Conservation (phyloP, 169 alveolate genomes). For the Cryptosporidium meleagridis region DNA sequence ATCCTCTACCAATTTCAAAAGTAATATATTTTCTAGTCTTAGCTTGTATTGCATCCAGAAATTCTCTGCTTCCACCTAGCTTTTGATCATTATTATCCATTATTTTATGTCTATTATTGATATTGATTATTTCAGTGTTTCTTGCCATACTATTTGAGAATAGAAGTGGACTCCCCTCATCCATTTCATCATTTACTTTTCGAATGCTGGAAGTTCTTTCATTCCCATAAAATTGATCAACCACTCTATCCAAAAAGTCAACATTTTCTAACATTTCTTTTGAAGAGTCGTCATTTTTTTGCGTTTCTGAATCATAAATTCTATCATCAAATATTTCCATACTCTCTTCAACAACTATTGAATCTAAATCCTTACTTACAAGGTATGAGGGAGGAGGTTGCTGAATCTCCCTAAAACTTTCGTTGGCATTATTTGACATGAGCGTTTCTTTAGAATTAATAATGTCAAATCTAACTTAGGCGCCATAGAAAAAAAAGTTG, state of each 20-base stretch:
- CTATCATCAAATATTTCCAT: conserved; percentile 72
- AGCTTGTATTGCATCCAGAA: conserved; percentile 62
- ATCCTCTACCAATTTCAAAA: conserved; percentile 71
- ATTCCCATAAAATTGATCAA: conserved; percentile 66
- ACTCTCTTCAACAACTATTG: conserved; percentile 57
- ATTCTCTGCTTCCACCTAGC: conserved; percentile 68
- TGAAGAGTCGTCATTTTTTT: conserved; percentile 32
- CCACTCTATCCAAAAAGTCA: conserved; percentile 69
- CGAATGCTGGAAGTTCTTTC: conserved; percentile 42
- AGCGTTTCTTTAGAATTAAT: neutral
- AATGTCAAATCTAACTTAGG: conserved; percentile 9
- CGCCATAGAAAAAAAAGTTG: neutral
- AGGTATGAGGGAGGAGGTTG: conserved; percentile 1
- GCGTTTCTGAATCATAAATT: conserved; percentile 50
- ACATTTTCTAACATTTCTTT: conserved; percentile 23
- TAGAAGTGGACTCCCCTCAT: conserved; percentile 43
- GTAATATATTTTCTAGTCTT: conserved; percentile 67
- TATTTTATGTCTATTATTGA: conserved; percentile 19
- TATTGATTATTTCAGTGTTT: conserved; percentile 27
- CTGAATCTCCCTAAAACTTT: conserved; percentile 9
- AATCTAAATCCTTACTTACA: conserved; percentile 38
- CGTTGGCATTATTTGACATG: conserved; percentile 17
- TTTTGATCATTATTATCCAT: neutral
- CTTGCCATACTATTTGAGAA: conserved; percentile 10
- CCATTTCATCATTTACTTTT: conserved; percentile 8